A percentile compares a stretch with the other conserved stretches of the same genome.
phyloP scores from a whole-genome alignment of 495 filamentous ascomycete species.

The Penicillium salamii region DNA sequence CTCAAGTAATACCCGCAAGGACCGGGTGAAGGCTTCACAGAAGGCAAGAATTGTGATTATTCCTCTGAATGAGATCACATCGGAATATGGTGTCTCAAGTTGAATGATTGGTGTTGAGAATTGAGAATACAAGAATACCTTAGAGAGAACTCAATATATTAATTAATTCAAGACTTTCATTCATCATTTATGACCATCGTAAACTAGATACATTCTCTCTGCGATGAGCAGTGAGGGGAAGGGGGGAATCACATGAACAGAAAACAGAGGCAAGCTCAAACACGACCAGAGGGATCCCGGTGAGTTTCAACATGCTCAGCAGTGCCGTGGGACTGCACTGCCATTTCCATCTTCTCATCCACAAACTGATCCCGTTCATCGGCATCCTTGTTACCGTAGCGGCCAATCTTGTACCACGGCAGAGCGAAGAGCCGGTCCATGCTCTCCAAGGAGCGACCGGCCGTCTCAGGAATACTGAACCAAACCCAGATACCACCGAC shows the following conservation, averaged over 20 bases:
- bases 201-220: background rate
- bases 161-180: background rate
- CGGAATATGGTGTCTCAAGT: too few species aligned
- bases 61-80: slow-evolving; percentile 15
- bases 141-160: too few species aligned
- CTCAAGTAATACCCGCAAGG: background rate
- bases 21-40: slow-evolving; percentile 16
- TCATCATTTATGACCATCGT: background rate
- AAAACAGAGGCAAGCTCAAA: background rate
- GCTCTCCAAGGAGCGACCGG: slow-evolving; percentile 41
- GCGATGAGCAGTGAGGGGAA: background rate
- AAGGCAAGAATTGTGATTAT: slow-evolving; percentile 37
- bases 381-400: slow-evolving; percentile 56
- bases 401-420: slow-evolving; percentile 64
- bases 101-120: too few species aligned
- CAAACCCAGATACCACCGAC: slow-evolving; percentile 59
- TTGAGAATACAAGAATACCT: too few species aligned
- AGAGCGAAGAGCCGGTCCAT: slow-evolving; percentile 69
- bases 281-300: background rate
- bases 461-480: slow-evolving; percentile 45
- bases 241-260: background rate
- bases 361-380: slow-evolving; percentile 40
- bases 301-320: slow-evolving; percentile 19
- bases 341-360: slow-evolving; percentile 27
- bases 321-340: slow-evolving; percentile 12